Evolutionary conservation across 2,329 filamentous ascomycete species (phyloP).

Genomic region (Westerdykella sp.): DNA sequence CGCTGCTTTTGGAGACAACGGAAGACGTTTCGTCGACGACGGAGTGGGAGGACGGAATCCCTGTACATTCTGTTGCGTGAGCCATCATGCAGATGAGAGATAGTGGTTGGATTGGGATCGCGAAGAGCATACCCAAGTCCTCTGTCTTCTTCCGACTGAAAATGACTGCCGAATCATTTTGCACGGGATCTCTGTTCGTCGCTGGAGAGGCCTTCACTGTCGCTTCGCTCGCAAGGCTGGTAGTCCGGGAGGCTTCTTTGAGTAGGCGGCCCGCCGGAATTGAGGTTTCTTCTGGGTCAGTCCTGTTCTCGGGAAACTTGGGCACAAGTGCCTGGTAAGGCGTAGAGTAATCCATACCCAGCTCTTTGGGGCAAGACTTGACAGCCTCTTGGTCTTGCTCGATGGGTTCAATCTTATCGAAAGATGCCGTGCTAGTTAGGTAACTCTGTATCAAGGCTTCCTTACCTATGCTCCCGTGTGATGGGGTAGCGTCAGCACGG

Average conservation of each 20-base stretch:
- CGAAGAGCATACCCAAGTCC: conserved; percentile 12
- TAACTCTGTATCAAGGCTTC: too few species aligned
- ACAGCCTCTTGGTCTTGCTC: too few species aligned
- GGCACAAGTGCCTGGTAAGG: too few species aligned
- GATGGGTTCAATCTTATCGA: too few species aligned
- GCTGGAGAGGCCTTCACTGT: conserved; percentile 12
- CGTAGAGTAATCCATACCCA: too few species aligned
- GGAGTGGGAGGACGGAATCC: neutral
- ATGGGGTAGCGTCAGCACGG: too few species aligned
- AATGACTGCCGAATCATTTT: conserved; percentile 12
- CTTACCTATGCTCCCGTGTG: too few species aligned
- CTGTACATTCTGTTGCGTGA: conserved; percentile 8
- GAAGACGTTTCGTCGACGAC: conserved; percentile 1
- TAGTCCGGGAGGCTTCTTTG: neutral
- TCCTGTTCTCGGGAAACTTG: too few species aligned
- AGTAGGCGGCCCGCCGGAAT: too few species aligned
- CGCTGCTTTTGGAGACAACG: neutral
- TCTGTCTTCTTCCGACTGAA: conserved; percentile 11
- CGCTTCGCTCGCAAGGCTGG: conserved; percentile 10
- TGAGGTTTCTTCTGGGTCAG: conserved; percentile 1
- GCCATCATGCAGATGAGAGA: conserved; percentile 8
- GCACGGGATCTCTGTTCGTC: conserved; percentile 2
- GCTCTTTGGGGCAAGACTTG: too few species aligned
- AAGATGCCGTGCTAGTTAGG: too few species aligned
- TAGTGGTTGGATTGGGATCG: neutral